A percentile compares a stretch with the other conserved stretches of the same genome.
phyloP scores from a whole-genome alignment of 2,329 filamentous ascomycete genomes.

The Nothomitra cinnamomea region DNA sequence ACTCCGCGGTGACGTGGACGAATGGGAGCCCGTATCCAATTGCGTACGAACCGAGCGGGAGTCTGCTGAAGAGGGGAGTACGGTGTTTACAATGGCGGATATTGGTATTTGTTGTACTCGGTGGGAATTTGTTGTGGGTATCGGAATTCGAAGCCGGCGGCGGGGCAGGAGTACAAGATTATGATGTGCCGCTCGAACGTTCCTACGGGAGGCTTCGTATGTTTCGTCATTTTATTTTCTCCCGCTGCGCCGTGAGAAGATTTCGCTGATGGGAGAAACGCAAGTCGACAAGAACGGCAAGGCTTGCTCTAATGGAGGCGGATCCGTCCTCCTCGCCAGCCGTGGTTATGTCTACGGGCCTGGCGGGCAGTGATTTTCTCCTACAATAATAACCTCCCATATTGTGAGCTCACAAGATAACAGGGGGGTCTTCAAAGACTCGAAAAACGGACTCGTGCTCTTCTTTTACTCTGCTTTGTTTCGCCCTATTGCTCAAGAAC shows the following conservation, averaged over 20 bases:
- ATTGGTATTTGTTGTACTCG: slow-evolving; percentile 49
- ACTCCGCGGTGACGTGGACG: slow-evolving; percentile 17
- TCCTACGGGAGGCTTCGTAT: slow-evolving; percentile 35
- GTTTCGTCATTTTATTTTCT: not conserved
- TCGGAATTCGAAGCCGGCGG: slow-evolving; percentile 31
- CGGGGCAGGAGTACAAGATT: slow-evolving; percentile 48
- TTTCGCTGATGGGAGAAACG: no score
- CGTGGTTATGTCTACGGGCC: slow-evolving; percentile 47
- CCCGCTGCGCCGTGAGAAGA: no score
- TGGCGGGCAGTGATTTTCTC: slow-evolving; percentile 42
- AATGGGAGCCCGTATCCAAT: slow-evolving; percentile 28
- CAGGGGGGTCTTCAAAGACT: no score
- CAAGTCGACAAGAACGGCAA: slow-evolving; percentile 33
- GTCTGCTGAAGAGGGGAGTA: slow-evolving; percentile 38
- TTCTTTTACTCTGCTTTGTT: no score
- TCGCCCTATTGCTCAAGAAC: not conserved
- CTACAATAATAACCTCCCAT: not conserved
- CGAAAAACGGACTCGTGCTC: no score
- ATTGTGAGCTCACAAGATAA: no score
- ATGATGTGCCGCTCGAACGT: slow-evolving; percentile 42
- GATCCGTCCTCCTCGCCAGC: slow-evolving; percentile 41
- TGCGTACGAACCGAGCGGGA: slow-evolving; percentile 33
- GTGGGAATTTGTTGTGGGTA: slow-evolving; percentile 45
- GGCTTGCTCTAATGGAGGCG: slow-evolving; percentile 38
- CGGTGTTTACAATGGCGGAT: slow-evolving; percentile 36